A percentile compares a stretch with the other conserved stretches of the same genome.
phyloP scores from a whole-genome alignment of 257 asterid species.

The Fraxinus quadrangulata region DNA sequence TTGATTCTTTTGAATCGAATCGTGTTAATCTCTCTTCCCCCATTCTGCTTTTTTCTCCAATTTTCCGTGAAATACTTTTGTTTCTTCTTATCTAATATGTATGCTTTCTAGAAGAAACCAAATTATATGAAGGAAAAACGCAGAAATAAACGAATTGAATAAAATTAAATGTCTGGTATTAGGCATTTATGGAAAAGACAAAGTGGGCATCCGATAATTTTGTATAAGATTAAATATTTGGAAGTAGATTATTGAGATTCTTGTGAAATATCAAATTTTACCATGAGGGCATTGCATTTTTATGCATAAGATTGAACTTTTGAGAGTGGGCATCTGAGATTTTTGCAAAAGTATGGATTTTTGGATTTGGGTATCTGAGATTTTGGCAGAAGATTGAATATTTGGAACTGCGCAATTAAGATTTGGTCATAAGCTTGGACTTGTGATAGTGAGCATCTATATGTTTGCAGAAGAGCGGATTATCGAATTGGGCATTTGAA shows the following conservation, averaged over 20 bases:
- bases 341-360: background rate
- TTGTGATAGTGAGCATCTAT: conserved; percentile 1
- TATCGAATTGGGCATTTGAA: background rate
- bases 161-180: background rate
- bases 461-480: background rate
- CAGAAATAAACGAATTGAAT: background rate
- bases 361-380: background rate
- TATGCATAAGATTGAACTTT: background rate
- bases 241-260: too few relatives aligned
- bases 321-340: conserved; percentile 9
- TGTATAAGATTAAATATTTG: too few relatives aligned
- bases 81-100: conserved; percentile 24
- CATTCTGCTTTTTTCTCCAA: conserved; percentile 8
- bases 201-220: too few relatives aligned
- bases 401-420: background rate
- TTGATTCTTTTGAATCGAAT: conserved; percentile 34
- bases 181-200: too few relatives aligned
- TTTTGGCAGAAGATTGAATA: conserved; percentile 4
- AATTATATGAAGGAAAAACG: conserved; percentile 17
- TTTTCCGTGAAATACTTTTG: background rate
- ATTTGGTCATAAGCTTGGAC: background rate
- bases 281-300: too few relatives aligned
- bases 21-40: background rate
- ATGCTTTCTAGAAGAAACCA: conserved; percentile 20
- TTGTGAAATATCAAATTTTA: too few relatives aligned